These are phyloP conservation scores for Yarrowia deformans DNA, from an alignment of 805 yeast species.

Conservation along the genomic window DNA sequence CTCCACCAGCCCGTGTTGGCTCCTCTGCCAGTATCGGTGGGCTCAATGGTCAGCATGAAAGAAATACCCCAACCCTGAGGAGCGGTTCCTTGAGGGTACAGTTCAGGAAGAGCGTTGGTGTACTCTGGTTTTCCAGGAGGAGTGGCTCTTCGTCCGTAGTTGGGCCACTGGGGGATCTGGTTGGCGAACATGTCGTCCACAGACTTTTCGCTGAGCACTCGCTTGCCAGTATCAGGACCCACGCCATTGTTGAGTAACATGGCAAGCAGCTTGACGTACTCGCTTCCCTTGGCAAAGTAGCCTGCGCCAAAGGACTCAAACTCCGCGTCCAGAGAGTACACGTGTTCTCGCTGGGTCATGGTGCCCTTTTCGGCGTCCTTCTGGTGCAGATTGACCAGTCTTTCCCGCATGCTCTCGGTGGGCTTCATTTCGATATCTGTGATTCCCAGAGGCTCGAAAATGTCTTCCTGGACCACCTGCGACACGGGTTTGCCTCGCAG, in stretches of 20 bases:
- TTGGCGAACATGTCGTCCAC: constrained; percentile 50
- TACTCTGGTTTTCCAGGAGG: constrained; percentile 42
- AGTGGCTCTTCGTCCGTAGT: constrained; percentile 43
- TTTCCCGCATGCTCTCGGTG: constrained; percentile 41
- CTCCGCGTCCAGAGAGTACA: constrained; percentile 16
- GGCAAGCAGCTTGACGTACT: constrained; percentile 53
- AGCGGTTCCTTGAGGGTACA: constrained; percentile 41
- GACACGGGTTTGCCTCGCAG: constrained; percentile 46
- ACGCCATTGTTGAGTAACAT: constrained; percentile 55
- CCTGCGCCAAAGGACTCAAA: constrained; percentile 55
- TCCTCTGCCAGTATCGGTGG: constrained; percentile 51
- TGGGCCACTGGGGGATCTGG: constrained; percentile 50
- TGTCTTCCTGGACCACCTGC: constrained; percentile 46
- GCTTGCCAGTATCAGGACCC: constrained; percentile 51
- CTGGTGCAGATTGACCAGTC: constrained; percentile 45
- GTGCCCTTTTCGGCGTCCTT: constrained; percentile 43
- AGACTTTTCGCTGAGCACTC: constrained; percentile 50
- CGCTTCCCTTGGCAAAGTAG: constrained; percentile 53
- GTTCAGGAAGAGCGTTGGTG: constrained; percentile 44
- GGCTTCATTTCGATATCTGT: constrained; percentile 48
- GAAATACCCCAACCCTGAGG: constrained; percentile 51
- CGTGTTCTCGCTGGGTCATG: constrained; percentile 15
- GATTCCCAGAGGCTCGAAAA: constrained; percentile 50
- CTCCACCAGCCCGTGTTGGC: constrained; percentile 53
- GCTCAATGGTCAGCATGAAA: constrained; percentile 44